phyloP scores from a whole-genome alignment of 805 yeast genomes.

The Isabelozyma pseudorhagii region DNA sequence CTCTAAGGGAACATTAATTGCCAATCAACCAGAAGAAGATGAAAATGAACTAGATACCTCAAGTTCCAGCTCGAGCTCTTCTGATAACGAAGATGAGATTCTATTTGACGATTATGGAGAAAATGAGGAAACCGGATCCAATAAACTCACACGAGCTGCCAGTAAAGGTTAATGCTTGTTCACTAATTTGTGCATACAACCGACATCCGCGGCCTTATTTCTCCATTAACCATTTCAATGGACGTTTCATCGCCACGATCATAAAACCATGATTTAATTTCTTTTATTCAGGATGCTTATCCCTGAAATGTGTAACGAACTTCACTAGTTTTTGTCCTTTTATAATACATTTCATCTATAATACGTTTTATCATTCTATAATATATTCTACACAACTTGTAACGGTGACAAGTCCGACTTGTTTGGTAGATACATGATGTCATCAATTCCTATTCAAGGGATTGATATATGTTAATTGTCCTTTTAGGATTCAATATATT shows the following conservation, averaged over 20 bases:
- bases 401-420: too few species aligned
- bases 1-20: slow-evolving; percentile 21
- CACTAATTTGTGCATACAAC: background rate
- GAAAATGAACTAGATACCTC: slow-evolving; percentile 21
- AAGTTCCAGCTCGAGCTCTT: slow-evolving; percentile 23
- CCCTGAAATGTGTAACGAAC: slow-evolving; percentile 1
- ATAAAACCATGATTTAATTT: background rate
- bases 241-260: too few species aligned
- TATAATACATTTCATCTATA: background rate
- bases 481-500: too few species aligned
- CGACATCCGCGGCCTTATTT: too few species aligned
- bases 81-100: slow-evolving; percentile 24
- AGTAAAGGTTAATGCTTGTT: slow-evolving; percentile 27
- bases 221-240: too few species aligned
- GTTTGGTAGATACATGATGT: too few species aligned
- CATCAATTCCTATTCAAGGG: too few species aligned
- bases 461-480: too few species aligned
- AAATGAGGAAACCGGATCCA: slow-evolving; percentile 8
- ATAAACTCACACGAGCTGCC: slow-evolving; percentile 37
- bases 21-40: slow-evolving; percentile 8
- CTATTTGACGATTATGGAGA: background rate
- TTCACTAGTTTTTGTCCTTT: background rate
- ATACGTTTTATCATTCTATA: background rate
- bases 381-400: too few species aligned
- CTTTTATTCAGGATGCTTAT: background rate